Evolutionary conservation across 1,284 basidiomycete species (phyloP), one percentile per base, ranked within the genome.

Genomic region (Ganoderma leucocontextum): DNA sequence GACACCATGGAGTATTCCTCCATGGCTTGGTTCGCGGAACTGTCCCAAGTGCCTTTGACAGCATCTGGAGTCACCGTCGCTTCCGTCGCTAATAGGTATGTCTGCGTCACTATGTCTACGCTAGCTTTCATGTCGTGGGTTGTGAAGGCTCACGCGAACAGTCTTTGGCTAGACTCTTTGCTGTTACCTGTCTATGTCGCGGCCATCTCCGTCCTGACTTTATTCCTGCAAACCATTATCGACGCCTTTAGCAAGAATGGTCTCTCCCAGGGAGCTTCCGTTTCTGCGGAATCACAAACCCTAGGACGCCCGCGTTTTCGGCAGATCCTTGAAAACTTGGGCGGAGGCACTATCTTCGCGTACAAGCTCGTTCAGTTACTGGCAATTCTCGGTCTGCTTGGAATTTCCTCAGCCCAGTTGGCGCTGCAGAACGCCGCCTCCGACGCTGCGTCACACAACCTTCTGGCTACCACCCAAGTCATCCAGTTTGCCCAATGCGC

Each of bases 281-380:
- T 55, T 19, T 55, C 55, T 58, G 4, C 55, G 17, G 19, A 58
- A 2, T 38, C 35, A 1, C 29, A 63, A 35, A 33, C 68, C 12
- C 75, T 75, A 10, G 77, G 25, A 6, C 15, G 15, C 35, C 65
- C 70, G 2, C 55, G 4, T n/a, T 47, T 66, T 13, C 44, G 41
- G 12, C 44, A 55, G 6, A 55, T 19, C n/a, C 55, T 69, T 3
- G 38, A 63, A 4, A 52, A 60, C 25, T 62, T 69, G 33, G 70
- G 70, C 7, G 65, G 80, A 36, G 25, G 55, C 8, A 70, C 57
- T 1, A 77, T 79, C 47, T 77, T 78, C 64, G 19, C 67, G 1
- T 78, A 72, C 67, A 72, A 74, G 49, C 5, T 78, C 35, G 53
- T 70, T 12, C 76, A 78, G 9, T 41, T 79, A 17, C 2, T 77